phyloP scores from a whole-genome alignment of 768 basidiomycete genomes.

The Suillus spraguei region DNA sequence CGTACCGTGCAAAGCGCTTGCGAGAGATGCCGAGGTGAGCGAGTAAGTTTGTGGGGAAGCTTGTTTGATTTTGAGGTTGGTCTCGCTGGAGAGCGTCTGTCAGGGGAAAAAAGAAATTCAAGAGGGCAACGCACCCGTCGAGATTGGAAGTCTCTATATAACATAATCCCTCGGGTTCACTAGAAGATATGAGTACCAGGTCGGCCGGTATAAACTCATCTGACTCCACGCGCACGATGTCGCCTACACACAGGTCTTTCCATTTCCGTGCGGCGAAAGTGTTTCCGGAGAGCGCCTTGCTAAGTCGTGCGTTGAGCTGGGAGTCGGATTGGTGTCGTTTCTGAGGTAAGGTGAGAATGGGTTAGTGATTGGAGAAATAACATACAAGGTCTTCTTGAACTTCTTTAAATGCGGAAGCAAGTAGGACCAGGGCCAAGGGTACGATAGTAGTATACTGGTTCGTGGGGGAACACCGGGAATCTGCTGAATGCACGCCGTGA shows the following conservation, averaged over 20 bases:
- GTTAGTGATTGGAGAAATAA: conserved; percentile 10
- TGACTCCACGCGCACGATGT: conserved; percentile 87
- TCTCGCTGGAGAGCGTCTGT: conserved; percentile 61
- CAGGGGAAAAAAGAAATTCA: not conserved
- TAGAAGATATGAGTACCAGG: conserved; percentile 81
- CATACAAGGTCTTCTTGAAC: conserved; percentile 90
- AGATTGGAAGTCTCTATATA: conserved; percentile 98
- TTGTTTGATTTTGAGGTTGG: conserved; percentile 99
- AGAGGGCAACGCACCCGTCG: conserved; percentile 71
- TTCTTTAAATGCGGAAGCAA: conserved; percentile 96
- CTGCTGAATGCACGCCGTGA: conserved; percentile 96
- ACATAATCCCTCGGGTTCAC: conserved; percentile 96
- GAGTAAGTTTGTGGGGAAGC: conserved; percentile 79
- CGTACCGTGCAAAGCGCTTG: conserved; percentile 74
- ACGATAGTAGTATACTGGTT: conserved; percentile 94
- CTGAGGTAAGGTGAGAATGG: conserved; percentile 39
- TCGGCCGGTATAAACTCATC: conserved; percentile 98
- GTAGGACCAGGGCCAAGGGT: conserved; percentile 83
- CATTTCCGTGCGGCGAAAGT: conserved; percentile 79
- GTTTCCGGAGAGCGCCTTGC: conserved; percentile 72
- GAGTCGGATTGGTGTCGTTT: conserved; percentile 97
- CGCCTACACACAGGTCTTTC: conserved; percentile 89
- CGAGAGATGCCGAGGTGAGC: conserved; percentile 77
- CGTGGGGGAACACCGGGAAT: conserved; percentile 98
- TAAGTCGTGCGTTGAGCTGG: conserved; percentile 82